Conservation (phyloP, 768 basidiomycete genomes). For the Scleroderma citrinum region DNA sequence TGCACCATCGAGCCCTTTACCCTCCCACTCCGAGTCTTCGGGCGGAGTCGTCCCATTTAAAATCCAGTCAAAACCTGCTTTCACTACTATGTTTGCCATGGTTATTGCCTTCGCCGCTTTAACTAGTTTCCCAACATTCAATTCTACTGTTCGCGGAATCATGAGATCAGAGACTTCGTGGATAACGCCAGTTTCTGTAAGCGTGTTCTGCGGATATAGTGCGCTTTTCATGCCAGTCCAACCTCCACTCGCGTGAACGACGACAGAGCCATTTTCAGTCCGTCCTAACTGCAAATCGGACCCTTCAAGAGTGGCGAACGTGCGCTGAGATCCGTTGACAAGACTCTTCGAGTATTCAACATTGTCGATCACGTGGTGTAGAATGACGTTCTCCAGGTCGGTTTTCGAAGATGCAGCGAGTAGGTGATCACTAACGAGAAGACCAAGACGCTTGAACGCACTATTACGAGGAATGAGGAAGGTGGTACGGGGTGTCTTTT, state of each 20-base stretch:
- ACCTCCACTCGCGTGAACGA: constrained; percentile 64
- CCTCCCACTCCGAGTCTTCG: constrained; percentile 60
- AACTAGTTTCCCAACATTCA: constrained; percentile 87
- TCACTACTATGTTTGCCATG: constrained; percentile 78
- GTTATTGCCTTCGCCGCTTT: constrained; percentile 84
- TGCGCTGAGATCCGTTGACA: constrained; percentile 58
- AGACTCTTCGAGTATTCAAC: constrained; percentile 67
- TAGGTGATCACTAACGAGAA: constrained; percentile 81
- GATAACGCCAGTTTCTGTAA: constrained; percentile 87
- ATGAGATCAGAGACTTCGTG: constrained; percentile 83
- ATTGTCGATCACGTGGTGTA: constrained; percentile 78
- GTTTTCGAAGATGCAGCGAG: constrained; percentile 69
- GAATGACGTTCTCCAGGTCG: constrained; percentile 77
- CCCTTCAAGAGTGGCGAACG: constrained; percentile 80
- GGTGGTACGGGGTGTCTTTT: constrained; percentile 62
- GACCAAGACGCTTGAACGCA: constrained; percentile 84
- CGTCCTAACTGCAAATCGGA: constrained; percentile 71
- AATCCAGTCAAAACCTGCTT: constrained; percentile 88
- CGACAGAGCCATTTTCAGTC: constrained; percentile 42
- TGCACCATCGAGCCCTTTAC: constrained; percentile 37
- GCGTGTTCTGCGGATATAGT: constrained; percentile 53
- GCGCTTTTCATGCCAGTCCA: constrained; percentile 67
- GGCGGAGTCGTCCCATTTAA: constrained; percentile 80
- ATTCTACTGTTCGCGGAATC: constrained; percentile 80
- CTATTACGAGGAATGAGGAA: constrained; percentile 83